Evolutionary conservation across 169 alveolate species (phyloP).

Genomic region (Plasmodium falciparum): DNA sequence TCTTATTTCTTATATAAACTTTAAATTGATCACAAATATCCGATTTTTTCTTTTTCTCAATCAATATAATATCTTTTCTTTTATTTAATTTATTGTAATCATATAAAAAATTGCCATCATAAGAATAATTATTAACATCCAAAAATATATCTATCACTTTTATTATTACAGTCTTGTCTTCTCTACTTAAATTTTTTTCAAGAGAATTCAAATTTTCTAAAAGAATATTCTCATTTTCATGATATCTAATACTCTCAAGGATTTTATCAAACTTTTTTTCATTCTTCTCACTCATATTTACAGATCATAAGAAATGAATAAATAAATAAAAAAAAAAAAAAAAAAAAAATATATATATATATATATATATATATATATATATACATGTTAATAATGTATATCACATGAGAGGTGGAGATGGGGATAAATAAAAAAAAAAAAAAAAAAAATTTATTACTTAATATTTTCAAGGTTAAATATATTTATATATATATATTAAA

Average conservation of each 20-base stretch:
- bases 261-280: slow-evolving; percentile 30
- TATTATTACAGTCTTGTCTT: slow-evolving; percentile 33
- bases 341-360: no score
- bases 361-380: no score
- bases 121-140: slow-evolving; percentile 63
- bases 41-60: slow-evolving; percentile 30
- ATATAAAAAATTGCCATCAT: slow-evolving; percentile 68
- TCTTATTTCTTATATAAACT: slow-evolving; percentile 53
- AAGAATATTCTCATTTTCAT: slow-evolving; percentile 62
- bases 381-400: no score
- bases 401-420: no score
- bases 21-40: slow-evolving; percentile 53
- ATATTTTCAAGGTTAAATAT: no score
- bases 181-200: slow-evolving; percentile 17
- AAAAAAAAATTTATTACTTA: no score
- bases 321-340: no score
- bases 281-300: slow-evolving; percentile 53
- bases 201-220: slow-evolving; percentile 69
- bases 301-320: no score
- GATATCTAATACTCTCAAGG: slow-evolving; percentile 43
- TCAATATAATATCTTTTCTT: slow-evolving; percentile 49
- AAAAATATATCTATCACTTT: slow-evolving; percentile 70
- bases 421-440: no score
- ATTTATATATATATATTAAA: no score
- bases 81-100: slow-evolving; percentile 50